Base-by-base conservation (phyloP, 371 early-diverging fungal species). In the Nematocida minor region DNA sequence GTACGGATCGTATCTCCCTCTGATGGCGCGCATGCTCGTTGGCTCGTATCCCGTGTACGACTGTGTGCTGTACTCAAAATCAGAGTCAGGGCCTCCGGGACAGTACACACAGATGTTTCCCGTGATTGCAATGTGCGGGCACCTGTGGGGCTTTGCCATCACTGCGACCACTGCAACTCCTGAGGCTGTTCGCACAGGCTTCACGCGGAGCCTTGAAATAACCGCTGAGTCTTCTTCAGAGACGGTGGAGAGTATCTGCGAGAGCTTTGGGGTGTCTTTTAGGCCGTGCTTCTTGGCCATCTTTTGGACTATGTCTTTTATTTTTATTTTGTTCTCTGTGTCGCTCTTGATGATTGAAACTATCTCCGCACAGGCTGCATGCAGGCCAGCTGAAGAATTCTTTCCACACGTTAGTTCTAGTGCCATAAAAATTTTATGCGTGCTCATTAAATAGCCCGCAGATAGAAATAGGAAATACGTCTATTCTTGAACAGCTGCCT, bases 31-130 rank as follows among this genome's bases (percentile, higher is more conserved):
- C 99, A 99, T 99, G 60, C 91, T 91, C 1, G 99, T 99, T 3
- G 99, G 99, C 82, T 99, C 99, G 84, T 97, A 99, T 40, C 99
- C 99, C 16, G 99, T 99, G 82, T 99, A 99, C 9, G 94, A 93
- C 84, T 99, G 99, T 32, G 99, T 97, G 42, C 95, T 95, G 86
- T 99, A 99, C 86, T 99, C 99, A 84, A 99, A 99, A 85, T 97
- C 97, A 2, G 95, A 95, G 85, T 99, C 99, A 11, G 97, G 97
- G 0, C 99, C 99, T 60, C 99, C 99, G 31, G 99, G 98, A 83
- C 99, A 97, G 86, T 98, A 95, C 6, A 85, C 95, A 83, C 99
- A 99, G 74, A 99, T 95, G 83, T 99, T 96, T 74, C 97, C 97
- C 1, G 99, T 97, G 90, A 96, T 91, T 49, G 98, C 97, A 83